Evolutionary conservation across 495 filamentous ascomycete genomes (phyloP).

Genomic region (Lineolata rhizophorae): DNA sequence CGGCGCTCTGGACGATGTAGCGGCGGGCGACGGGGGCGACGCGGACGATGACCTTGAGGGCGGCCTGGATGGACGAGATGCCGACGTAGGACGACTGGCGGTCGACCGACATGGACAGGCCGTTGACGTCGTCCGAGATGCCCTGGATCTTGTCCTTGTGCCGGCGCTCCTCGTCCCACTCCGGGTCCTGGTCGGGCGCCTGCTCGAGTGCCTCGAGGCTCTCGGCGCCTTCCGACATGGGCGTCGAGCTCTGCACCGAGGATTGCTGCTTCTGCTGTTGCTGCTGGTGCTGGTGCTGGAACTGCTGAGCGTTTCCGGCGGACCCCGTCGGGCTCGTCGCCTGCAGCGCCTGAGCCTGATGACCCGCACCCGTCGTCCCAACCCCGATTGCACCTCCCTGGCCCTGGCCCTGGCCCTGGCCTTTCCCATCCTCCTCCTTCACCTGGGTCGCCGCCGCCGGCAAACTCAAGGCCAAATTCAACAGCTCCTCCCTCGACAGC

Average conservation of each 20-base stretch:
- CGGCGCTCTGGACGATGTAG: slow-evolving; percentile 27
- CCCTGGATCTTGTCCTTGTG: slow-evolving; percentile 31
- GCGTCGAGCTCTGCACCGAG: slow-evolving; percentile 4
- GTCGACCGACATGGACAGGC: slow-evolving; percentile 48
- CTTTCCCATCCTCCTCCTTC: too few relatives aligned
- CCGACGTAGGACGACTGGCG: slow-evolving; percentile 57
- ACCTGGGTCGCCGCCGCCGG: too few relatives aligned
- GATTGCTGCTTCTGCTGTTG: slow-evolving; percentile 13
- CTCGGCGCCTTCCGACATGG: slow-evolving; percentile 14
- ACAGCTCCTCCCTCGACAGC: slow-evolving; percentile 26
- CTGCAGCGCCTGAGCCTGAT: slow-evolving; percentile 2
- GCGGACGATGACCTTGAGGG: slow-evolving; percentile 61
- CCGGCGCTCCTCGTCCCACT: slow-evolving; percentile 14
- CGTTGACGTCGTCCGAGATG: slow-evolving; percentile 66
- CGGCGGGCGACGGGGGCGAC: slow-evolving; percentile 40
- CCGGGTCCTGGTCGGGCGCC: slow-evolving; percentile 14
- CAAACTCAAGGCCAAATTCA: slow-evolving; percentile 20
- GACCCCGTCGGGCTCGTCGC: background rate
- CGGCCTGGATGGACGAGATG: slow-evolving; percentile 63
- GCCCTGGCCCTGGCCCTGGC: too few relatives aligned
- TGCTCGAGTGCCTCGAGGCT: slow-evolving; percentile 19
- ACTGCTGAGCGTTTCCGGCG: too few relatives aligned
- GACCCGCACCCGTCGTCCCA: too few relatives aligned
- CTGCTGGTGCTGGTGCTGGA: slow-evolving; percentile 20
- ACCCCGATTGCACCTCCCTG: too few relatives aligned